These are phyloP conservation scores for Psidium guajava DNA, from an alignment of 345 rosid species.

Conservation along the genomic window DNA sequence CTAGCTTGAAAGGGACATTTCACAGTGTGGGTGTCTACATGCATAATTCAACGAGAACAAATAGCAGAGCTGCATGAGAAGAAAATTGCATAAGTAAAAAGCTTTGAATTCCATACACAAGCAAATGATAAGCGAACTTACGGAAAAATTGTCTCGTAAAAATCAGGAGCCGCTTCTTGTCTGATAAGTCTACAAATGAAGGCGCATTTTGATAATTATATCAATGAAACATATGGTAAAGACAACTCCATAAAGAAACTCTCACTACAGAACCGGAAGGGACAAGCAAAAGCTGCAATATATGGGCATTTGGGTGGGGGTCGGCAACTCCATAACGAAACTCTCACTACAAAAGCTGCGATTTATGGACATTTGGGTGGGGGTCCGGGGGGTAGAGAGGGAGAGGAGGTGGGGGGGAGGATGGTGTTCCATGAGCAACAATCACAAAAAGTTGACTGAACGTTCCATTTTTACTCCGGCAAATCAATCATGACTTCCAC, in stretches of 20 bases:
- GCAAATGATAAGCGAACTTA: not conserved
- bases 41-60: not conserved
- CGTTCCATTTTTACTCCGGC: not conserved
- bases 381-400: too few species aligned
- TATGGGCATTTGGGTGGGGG: not conserved
- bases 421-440: not conserved
- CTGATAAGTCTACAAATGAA: not conserved
- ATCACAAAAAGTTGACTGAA: not conserved
- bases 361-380: too few species aligned
- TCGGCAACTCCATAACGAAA: too few species aligned
- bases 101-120: not conserved
- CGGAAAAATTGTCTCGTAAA: not conserved
- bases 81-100: not conserved
- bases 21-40: not conserved
- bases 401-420: not conserved
- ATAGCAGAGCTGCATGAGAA: not conserved
- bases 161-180: not conserved
- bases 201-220: not conserved
- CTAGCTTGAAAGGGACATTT: not conserved
- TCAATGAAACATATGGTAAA: not conserved
- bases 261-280: not conserved
- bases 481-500: not conserved
- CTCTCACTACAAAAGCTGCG: too few species aligned
- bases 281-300: not conserved
- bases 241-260: not conserved